Evolutionary conservation across 2,329 filamentous ascomycete species (phyloP).

Genomic region (Lasiodiplodia theobromae): DNA sequence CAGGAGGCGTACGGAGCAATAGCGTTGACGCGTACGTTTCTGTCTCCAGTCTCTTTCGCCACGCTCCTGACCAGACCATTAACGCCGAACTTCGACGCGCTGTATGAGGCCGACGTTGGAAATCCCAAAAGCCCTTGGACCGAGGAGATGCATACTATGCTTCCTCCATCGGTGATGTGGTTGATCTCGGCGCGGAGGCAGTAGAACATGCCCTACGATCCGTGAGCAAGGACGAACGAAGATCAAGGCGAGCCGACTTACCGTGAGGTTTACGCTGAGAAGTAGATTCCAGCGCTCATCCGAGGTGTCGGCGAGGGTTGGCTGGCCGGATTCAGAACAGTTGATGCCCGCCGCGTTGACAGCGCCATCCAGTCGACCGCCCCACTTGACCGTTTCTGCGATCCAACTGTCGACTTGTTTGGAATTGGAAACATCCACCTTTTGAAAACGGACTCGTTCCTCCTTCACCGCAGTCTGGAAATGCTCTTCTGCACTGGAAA

Average conservation of each 20-base stretch:
- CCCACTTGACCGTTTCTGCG: conserved; percentile 40
- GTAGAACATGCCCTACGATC: conserved; percentile 23
- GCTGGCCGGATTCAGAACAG: conserved; percentile 41
- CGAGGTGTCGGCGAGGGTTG: conserved; percentile 43
- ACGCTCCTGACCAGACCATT: conserved; percentile 43
- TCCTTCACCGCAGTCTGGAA: conserved; percentile 23
- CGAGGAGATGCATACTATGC: conserved; percentile 52
- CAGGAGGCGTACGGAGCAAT: conserved; percentile 48
- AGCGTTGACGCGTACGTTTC: conserved; percentile 48
- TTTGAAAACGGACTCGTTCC: conserved; percentile 22
- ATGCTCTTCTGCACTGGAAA: conserved; percentile 30
- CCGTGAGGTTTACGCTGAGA: conserved; percentile 44
- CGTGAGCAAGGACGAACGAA: not conserved
- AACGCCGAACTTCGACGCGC: conserved; percentile 32
- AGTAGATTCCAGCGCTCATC: conserved; percentile 46
- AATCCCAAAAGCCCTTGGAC: conserved; percentile 56
- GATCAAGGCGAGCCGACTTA: not conserved
- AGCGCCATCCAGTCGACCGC: conserved; percentile 47
- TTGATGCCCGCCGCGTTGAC: conserved; percentile 53
- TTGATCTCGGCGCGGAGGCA: conserved; percentile 39
- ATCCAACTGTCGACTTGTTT: conserved; percentile 48
- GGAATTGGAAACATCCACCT: conserved; percentile 44
- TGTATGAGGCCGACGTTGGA: conserved; percentile 35
- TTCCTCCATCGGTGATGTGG: conserved; percentile 45
- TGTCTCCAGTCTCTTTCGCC: conserved; percentile 46